Base-by-base conservation (phyloP, 1,139 yeast species). In the Lodderomyces beijingensis region DNA sequence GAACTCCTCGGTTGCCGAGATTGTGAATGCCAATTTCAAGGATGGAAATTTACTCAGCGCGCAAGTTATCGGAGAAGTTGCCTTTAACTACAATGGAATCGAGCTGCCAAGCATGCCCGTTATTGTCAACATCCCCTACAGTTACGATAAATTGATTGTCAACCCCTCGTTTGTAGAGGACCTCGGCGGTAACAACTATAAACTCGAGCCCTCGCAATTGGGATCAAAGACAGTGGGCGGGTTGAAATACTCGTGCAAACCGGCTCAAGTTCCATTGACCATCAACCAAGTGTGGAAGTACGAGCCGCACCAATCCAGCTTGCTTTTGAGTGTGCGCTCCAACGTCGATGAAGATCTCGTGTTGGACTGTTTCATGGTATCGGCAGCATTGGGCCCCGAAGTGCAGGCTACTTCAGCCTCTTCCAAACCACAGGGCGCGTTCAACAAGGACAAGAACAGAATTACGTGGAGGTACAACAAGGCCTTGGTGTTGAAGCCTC, bases 361-460 rank as follows among this genome's bases (percentile, higher is more conserved):
- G 1, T 61, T 86, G 38, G 69, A 74, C 16, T 83, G 82, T 46
- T 65, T 88, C 32, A 70, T 77, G 20, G 77, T 89, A 7, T 76
- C 85, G 9, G 94, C 85, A 4, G 78, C 88, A 4, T 55, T 68
- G 38, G 56, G 51, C 28, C 33, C 42, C 13, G 46, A 49, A 11
- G 62, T 67, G 24, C 73, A 77, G 16, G 69, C 82, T 3, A 61
- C 70, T 1, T 72, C 87, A 16, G 96, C 96, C 1, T 78, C 88
- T 40, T 83, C 95, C 9, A 85, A 84, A 51, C 97, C 97, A 3
- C 79, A 84, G 37, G 97, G 96, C 32, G 75, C 93, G 1, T 87
- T 87, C 65, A 86, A 81, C 57, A 80, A 77, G 51, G 96, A 86
- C 30, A 79, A 77, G 50, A 83, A 78, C 47, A 76, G 96, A 57